A percentile compares a stretch with the other conserved stretches of the same genome.
Evolutionary conservation across 2,329 filamentous ascomycete species (phyloP).

Genomic region (Nemania diffusa): DNA sequence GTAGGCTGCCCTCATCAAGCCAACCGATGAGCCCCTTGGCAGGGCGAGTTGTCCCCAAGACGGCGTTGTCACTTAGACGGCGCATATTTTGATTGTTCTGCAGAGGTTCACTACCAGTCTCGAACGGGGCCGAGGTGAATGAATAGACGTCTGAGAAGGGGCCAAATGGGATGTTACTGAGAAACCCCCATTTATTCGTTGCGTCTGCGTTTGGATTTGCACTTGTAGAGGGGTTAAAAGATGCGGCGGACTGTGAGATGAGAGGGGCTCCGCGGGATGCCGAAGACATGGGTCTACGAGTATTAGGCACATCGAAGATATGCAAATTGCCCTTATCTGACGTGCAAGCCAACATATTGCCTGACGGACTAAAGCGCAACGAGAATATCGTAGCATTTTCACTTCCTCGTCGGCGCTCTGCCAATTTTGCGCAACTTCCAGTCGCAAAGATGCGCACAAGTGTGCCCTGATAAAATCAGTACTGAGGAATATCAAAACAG

Average conservation of each 20-base stretch:
- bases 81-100: conserved; percentile 53
- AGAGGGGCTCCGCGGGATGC: conserved; percentile 37
- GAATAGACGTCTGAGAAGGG: conserved; percentile 94
- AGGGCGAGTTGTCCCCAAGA: conserved; percentile 66
- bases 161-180: conserved; percentile 84
- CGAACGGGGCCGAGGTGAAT: conserved; percentile 82
- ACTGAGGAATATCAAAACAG: conserved; percentile 23
- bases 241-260: conserved; percentile 28
- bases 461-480: conserved; percentile 70
- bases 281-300: conserved; percentile 50
- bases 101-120: conserved; percentile 78
- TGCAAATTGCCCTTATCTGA: conserved; percentile 97
- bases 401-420: conserved; percentile 87
- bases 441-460: conserved; percentile 88
- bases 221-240: conserved; percentile 35
- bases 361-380: conserved; percentile 85
- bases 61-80: conserved; percentile 48
- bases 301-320: conserved; percentile 84
- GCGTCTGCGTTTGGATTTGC: conserved; percentile 56
- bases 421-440: conserved; percentile 79
- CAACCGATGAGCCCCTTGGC: conserved; percentile 89
- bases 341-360: conserved; percentile 84
- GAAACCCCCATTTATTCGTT: conserved; percentile 83
- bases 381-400: conserved; percentile 90
- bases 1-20: conserved; percentile 76